These are phyloP conservation scores for Gaertneriomyces sp. DNA, from an alignment of 192 early-diverging fungal species.

Conservation along the genomic window DNA sequence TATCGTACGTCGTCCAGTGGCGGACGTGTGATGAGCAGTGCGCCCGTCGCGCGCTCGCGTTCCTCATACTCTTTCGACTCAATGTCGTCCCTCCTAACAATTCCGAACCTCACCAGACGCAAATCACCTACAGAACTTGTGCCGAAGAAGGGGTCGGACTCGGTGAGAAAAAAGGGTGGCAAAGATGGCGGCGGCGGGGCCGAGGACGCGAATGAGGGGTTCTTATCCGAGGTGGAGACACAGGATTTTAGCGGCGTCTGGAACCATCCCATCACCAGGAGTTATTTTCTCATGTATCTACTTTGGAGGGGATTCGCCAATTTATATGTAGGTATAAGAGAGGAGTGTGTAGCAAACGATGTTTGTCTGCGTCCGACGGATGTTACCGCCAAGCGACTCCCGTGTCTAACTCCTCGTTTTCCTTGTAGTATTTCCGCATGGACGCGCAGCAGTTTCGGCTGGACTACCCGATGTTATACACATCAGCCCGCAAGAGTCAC, in stretches of 20 bases:
- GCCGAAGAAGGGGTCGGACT: no score
- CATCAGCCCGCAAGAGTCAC: constrained; percentile 27
- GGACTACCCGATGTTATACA: constrained; percentile 27
- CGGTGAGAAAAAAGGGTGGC: background rate
- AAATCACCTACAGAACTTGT: no score
- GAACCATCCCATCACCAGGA: constrained; percentile 49
- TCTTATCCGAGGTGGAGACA: constrained; percentile 31
- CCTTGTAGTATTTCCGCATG: constrained; percentile 40
- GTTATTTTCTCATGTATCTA: constrained; percentile 52
- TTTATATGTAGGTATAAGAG: constrained; percentile 33
- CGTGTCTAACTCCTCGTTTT: background rate
- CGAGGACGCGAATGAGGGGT: constrained; percentile 23
- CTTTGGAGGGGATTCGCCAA: constrained; percentile 32
- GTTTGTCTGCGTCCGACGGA: background rate
- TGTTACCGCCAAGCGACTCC: background rate
- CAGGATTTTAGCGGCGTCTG: constrained; percentile 43
- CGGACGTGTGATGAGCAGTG: background rate
- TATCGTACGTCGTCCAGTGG: background rate
- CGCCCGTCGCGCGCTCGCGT: constrained; percentile 31
- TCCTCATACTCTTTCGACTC: constrained; percentile 35
- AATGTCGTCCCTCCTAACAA: constrained; percentile 16
- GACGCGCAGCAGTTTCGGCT: constrained; percentile 39
- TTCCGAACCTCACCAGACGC: constrained; percentile 10
- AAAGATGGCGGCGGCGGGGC: background rate
- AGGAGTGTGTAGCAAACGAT: background rate